A percentile compares a stretch with the other conserved stretches of the same genome.
phyloP scores from a whole-genome alignment of 2,329 filamentous ascomycete genomes.

The Paraphaeosphaeria sporulosa region DNA sequence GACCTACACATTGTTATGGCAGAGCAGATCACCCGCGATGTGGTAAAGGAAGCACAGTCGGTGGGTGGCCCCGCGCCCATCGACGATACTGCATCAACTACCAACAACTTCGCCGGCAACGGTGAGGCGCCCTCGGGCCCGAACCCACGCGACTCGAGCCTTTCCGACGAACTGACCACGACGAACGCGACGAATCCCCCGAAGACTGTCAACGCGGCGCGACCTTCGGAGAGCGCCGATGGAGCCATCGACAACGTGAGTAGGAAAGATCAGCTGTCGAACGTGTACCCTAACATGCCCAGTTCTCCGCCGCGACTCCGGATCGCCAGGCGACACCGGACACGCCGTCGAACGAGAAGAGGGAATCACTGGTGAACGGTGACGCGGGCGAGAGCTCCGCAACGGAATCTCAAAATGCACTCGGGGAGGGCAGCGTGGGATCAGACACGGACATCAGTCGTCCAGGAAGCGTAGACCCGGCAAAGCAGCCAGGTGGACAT shows the following conservation, averaged over 20 bases:
- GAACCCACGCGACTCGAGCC: constrained; percentile 39
- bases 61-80: constrained; percentile 68
- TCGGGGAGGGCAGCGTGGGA: constrained; percentile 74
- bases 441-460: constrained; percentile 79
- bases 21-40: constrained; percentile 74
- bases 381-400: constrained; percentile 44
- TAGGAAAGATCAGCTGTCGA: constrained; percentile 10
- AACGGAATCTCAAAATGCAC: constrained; percentile 47
- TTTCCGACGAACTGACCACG: constrained; percentile 49
- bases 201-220: constrained; percentile 25
- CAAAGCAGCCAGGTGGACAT: constrained; percentile 66
- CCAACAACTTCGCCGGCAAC: constrained; percentile 62
- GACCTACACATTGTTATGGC: constrained; percentile 72
- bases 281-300: constrained; percentile 24
- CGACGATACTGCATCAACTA: constrained; percentile 70
- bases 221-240: constrained; percentile 26
- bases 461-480: constrained; percentile 59
- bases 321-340: constrained; percentile 20
- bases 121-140: constrained; percentile 51
- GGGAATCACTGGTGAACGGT: constrained; percentile 44
- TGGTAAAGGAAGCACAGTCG: constrained; percentile 75
- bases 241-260: constrained; percentile 34
- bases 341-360: constrained; percentile 23
- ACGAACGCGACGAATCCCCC: constrained; percentile 34
- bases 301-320: constrained; percentile 25